These are phyloP conservation scores for Tetracladium marchalianum DNA, from an alignment of 495 filamentous ascomycete genomes.

Conservation along the genomic window DNA sequence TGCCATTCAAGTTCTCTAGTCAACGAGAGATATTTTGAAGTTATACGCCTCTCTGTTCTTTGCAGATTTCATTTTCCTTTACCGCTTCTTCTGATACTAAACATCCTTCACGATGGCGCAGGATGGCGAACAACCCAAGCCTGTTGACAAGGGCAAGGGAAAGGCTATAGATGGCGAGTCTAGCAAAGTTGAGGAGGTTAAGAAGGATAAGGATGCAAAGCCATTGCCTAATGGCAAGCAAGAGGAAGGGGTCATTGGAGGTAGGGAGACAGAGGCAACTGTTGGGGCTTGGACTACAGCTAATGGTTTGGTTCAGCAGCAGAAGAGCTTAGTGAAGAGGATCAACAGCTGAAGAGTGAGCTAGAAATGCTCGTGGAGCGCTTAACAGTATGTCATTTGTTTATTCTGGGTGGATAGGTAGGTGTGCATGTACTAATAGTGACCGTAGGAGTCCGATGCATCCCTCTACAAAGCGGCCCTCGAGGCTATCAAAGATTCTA, in stretches of 20 bases:
- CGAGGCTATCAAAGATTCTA: conserved; percentile 91
- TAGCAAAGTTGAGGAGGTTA: conserved; percentile 55
- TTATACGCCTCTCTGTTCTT: not conserved
- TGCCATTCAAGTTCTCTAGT: conserved; percentile 1
- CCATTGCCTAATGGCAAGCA: conserved; percentile 63
- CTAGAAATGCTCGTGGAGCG: conserved; percentile 97
- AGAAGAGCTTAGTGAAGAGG: conserved; percentile 95
- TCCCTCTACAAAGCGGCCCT: conserved; percentile 85
- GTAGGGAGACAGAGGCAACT: conserved; percentile 15
- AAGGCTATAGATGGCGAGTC: conserved; percentile 59
- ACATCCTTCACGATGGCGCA: conserved; percentile 60
- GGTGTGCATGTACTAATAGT: conserved; percentile 2
- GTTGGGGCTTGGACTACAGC: not conserved
- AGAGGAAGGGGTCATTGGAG: conserved; percentile 37
- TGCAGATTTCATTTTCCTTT: conserved; percentile 1
- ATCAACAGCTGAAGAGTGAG: conserved; percentile 95
- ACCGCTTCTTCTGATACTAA: not conserved
- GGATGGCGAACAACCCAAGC: conserved; percentile 76
- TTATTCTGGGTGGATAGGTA: not conserved
- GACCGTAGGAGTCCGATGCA: conserved; percentile 66
- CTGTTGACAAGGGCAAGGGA: conserved; percentile 90
- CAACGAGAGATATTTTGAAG: not conserved
- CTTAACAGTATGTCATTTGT: conserved; percentile 57
- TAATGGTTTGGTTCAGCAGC: conserved; percentile 23
- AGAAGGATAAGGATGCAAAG: conserved; percentile 58